Percentiles rank a stretch among this genome's conserved stretches.
Evolutionary conservation across 768 basidiomycete genomes (phyloP).

Genomic region (Dacryopinax primogenitus): DNA sequence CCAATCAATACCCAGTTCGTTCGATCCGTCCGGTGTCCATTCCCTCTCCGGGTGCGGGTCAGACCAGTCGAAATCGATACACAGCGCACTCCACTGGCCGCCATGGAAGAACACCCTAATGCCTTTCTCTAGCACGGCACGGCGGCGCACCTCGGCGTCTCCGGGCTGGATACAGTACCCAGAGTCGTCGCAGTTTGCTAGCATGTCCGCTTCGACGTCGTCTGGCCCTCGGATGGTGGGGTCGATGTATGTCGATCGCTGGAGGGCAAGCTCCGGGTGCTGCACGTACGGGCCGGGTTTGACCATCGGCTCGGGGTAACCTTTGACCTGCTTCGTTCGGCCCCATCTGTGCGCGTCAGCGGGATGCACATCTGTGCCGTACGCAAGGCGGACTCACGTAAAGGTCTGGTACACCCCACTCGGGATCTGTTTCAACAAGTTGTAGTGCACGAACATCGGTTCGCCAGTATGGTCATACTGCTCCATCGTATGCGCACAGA

Average conservation of each 20-base stretch:
- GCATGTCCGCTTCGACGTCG: slow-evolving; percentile 20
- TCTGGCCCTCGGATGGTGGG: slow-evolving; percentile 10
- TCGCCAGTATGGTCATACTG: slow-evolving; percentile 28
- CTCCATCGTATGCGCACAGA: slow-evolving; percentile 25
- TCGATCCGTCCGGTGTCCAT: neutral
- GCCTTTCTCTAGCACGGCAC: slow-evolving; percentile 23
- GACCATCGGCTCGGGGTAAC: slow-evolving; percentile 7
- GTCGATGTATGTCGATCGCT: neutral
- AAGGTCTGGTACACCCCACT: slow-evolving; percentile 18
- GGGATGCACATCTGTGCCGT: no score
- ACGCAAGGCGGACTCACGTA: no score
- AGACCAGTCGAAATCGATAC: slow-evolving; percentile 19
- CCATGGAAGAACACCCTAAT: slow-evolving; percentile 22
- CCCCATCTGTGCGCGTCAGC: neutral
- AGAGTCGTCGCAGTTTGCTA: slow-evolving; percentile 23
- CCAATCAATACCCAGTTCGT: slow-evolving; percentile 17
- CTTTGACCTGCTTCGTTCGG: slow-evolving; percentile 15
- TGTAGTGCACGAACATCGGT: slow-evolving; percentile 30
- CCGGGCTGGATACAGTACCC: slow-evolving; percentile 22
- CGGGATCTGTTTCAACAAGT: slow-evolving; percentile 31
- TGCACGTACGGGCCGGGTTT: slow-evolving; percentile 2
- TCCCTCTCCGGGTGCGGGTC: slow-evolving; percentile 12
- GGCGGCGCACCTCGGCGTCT: slow-evolving; percentile 16
- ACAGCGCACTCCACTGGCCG: slow-evolving; percentile 18
- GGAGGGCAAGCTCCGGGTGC: neutral